Conservation (phyloP, 306 rosid species). For the Rosa chinensis region DNA sequence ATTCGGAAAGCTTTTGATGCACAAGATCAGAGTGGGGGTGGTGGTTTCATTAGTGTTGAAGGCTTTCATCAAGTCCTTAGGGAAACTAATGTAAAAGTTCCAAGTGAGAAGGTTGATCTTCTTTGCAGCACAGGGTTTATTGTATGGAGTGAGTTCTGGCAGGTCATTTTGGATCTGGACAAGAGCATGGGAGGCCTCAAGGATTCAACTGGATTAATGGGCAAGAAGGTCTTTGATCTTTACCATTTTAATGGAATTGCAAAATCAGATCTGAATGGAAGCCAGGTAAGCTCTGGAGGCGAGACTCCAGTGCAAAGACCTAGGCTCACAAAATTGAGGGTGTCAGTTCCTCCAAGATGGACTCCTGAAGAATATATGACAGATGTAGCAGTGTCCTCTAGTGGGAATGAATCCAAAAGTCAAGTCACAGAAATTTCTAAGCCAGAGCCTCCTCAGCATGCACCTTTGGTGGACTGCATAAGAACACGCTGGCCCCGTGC, state of each 20-base stretch:
- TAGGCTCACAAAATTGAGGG: conserved; percentile 80
- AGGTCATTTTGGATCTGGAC: conserved; percentile 87
- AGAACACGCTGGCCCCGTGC: conserved; percentile 95
- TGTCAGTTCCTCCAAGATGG: conserved; percentile 98
- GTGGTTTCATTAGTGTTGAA: conserved; percentile 92
- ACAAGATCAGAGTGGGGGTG: conserved; percentile 96
- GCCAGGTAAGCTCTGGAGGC: conserved; percentile 56
- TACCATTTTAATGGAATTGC: conserved; percentile 98
- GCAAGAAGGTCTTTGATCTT: conserved; percentile 86
- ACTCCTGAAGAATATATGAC: conserved; percentile 95
- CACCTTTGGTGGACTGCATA: conserved; percentile 95
- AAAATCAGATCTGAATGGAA: conserved; percentile 83
- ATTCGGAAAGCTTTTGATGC: conserved; percentile 90
- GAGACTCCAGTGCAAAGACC: conserved; percentile 88
- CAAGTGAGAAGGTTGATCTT: conserved; percentile 67
- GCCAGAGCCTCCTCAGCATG: conserved; percentile 86
- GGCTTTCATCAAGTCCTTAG: conserved; percentile 81
- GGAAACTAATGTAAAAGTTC: conserved; percentile 66
- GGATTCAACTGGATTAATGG: conserved; percentile 95
- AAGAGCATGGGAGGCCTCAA: conserved; percentile 84
- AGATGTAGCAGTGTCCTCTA: conserved; percentile 65
- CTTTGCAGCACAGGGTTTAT: conserved; percentile 79
- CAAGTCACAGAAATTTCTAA: conserved; percentile 60
- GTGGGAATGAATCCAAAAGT: conserved; percentile 52
- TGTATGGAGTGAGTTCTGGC: conserved; percentile 99